Base-by-base conservation (phyloP, 176 grass and related monocot species). In the Calamus simplicifolius region DNA sequence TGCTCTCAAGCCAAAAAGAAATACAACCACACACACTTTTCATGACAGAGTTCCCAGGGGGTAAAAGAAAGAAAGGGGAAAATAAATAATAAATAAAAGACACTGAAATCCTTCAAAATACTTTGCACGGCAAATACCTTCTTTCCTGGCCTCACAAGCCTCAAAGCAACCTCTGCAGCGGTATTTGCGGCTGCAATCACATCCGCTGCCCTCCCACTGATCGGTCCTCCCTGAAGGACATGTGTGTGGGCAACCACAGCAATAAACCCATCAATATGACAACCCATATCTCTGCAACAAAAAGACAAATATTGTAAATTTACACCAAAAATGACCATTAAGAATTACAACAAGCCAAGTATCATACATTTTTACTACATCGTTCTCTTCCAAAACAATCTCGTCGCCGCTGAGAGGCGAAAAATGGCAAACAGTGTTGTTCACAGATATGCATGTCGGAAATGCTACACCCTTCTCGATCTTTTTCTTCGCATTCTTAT, bases 181-280 rank as follows among this genome's bases (percentile, higher is more conserved):
- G 94, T 98, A 62, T 93, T 93, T 15, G 88, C 79, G 57, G 94
- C 94, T 66, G 81, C 88, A 79, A 98, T 75, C 56, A 98, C 85
- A 89, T 98, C 88, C 31, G 85, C 88, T 30, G 85, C 85, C 56
- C 79, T 86, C 68, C 94, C 94, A 17, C 79, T 83, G 64, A 98
- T 63, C 16, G 73, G 76, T 12, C 88, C 94, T 52, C 71, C 72
- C 16, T 73, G 70, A 69, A 98, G 85, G 1, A 93, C 85, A 57
- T 93, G 94, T 25, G 94, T 93, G 55, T 98, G 94, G n/a, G 85
- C 94, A 19, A 93, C 88, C 54, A 98, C 84, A 50, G 94, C 88
- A 62, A 98, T 98, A 89, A 98, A 98, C 26, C 94, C 94, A 86
- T 98, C 94, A 73, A 98, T 89, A 74, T 98, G 94, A 23, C 87